Evolutionary conservation across 352 stramenopile genomes (phyloP).

Genomic region (Pythium dissotocum): DNA sequence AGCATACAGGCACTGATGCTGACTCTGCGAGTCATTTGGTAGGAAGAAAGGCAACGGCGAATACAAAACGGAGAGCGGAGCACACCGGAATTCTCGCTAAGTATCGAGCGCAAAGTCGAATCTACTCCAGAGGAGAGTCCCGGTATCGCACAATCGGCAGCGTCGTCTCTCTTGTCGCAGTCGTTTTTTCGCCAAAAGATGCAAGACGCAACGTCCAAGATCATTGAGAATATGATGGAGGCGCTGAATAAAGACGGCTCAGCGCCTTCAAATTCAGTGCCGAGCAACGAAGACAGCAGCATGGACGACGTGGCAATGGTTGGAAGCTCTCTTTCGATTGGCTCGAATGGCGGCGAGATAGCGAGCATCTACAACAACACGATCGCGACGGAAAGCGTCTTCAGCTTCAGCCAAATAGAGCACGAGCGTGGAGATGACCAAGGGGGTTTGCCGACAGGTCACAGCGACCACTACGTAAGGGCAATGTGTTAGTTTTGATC

Average conservation of each 20-base stretch:
- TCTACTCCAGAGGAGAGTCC: slow-evolving; percentile 19
- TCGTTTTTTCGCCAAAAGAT: slow-evolving; percentile 85
- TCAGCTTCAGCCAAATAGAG: slow-evolving; percentile 33
- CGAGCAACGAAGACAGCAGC: neutral
- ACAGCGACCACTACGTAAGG: neutral
- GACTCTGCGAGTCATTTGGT: neutral
- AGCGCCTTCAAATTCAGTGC: neutral
- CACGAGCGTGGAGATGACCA: slow-evolving; percentile 16
- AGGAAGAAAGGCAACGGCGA: slow-evolving; percentile 71
- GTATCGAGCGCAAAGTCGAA: slow-evolving; percentile 44
- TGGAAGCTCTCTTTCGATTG: slow-evolving; percentile 9
- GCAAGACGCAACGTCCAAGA: slow-evolving; percentile 54
- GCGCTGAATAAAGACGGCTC: slow-evolving; percentile 5
- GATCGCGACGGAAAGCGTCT: slow-evolving; percentile 29
- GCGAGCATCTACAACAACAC: slow-evolving; percentile 19
- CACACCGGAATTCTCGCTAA: slow-evolving; percentile 55
- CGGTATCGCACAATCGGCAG: slow-evolving; percentile 25
- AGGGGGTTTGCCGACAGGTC: neutral
- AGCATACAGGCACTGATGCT: neutral
- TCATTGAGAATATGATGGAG: slow-evolving; percentile 51
- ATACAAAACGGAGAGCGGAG: slow-evolving; percentile 49
- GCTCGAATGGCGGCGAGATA: slow-evolving; percentile 3
- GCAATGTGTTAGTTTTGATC: too few species aligned
- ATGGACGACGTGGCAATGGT: slow-evolving; percentile 9
- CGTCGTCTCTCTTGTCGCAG: slow-evolving; percentile 68